phyloP scores from a whole-genome alignment of 1,284 basidiomycete species.

The Trichosporon sp. region DNA sequence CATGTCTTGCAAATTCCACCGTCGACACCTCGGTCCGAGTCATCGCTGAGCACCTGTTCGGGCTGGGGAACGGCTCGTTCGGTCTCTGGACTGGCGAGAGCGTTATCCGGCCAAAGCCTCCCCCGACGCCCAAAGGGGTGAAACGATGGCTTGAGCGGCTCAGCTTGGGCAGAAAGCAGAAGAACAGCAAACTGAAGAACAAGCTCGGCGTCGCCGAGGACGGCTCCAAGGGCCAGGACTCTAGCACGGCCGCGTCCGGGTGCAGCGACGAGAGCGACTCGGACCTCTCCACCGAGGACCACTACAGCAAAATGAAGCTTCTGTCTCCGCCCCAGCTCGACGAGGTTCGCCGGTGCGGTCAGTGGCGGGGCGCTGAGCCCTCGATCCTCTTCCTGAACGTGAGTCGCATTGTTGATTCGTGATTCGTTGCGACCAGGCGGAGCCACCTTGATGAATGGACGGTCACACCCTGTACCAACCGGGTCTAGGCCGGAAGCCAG shows the following conservation, averaged over 20 bases:
- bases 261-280: conserved; percentile 13
- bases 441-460: not conserved
- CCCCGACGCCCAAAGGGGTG: not conserved
- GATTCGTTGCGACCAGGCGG: not conserved
- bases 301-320: conserved; percentile 6
- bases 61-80: conserved; percentile 19
- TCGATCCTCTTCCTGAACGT: conserved; percentile 31
- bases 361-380: conserved; percentile 26
- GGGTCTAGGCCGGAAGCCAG: not conserved
- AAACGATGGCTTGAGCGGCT: conserved; percentile 15
- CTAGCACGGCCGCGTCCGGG: not conserved
- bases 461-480: not conserved
- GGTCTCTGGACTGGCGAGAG: conserved; percentile 15
- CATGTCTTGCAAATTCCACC: conserved; percentile 19
- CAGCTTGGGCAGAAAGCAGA: conserved; percentile 6
- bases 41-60: conserved; percentile 25
- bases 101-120: not conserved
- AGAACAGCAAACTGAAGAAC: not conserved
- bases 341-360: conserved; percentile 24
- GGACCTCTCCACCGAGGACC: conserved; percentile 11
- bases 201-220: conserved; percentile 5
- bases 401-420: conserved; percentile 8
- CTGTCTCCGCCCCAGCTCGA: conserved; percentile 21
- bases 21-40: conserved; percentile 23
- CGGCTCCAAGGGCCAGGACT: not conserved